phyloP scores from a whole-genome alignment of 257 asterid species.

The Salvia miltiorrhiza region DNA sequence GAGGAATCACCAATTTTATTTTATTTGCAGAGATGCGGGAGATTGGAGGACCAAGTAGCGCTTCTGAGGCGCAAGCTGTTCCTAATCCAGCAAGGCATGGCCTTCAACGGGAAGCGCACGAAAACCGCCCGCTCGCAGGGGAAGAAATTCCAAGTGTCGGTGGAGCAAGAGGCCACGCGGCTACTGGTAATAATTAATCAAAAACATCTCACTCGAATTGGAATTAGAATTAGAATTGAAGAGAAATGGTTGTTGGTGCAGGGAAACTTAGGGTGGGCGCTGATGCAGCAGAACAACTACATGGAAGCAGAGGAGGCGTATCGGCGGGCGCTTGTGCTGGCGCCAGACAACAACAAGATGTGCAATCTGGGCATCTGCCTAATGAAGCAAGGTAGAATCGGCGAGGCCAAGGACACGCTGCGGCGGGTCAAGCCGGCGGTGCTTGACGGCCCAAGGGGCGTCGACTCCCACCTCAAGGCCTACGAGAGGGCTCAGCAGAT shows the following conservation, averaged over 20 bases:
- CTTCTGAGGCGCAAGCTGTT: constrained; percentile 65
- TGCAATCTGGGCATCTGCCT: constrained; percentile 91
- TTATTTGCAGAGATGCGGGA: constrained; percentile 80
- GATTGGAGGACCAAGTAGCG: constrained; percentile 82
- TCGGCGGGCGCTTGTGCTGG: constrained; percentile 69
- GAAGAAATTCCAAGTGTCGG: constrained; percentile 92
- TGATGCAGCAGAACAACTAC: constrained; percentile 94
- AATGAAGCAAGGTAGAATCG: constrained; percentile 88
- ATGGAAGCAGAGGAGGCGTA: constrained; percentile 90
- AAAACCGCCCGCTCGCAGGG: constrained; percentile 98
- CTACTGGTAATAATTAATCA: constrained; percentile 51
- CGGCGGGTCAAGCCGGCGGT: constrained; percentile 87
- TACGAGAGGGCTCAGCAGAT: constrained; percentile 95
- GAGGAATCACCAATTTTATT: too few relatives aligned
- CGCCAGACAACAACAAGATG: constrained; percentile 94
- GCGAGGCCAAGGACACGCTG: constrained; percentile 84
- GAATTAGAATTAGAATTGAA: too few relatives aligned
- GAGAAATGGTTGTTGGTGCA: constrained; percentile 27
- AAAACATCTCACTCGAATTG: too few relatives aligned
- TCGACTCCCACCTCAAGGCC: constrained; percentile 95
- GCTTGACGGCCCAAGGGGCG: constrained; percentile 84
- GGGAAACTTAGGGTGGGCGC: constrained; percentile 99
- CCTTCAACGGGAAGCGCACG: constrained; percentile 92
- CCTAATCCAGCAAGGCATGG: constrained; percentile 89
- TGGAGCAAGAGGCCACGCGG: constrained; percentile 96